Base-by-base conservation (phyloP, 495 filamentous ascomycete genomes). In the Aspergillus avenaceus region DNA sequence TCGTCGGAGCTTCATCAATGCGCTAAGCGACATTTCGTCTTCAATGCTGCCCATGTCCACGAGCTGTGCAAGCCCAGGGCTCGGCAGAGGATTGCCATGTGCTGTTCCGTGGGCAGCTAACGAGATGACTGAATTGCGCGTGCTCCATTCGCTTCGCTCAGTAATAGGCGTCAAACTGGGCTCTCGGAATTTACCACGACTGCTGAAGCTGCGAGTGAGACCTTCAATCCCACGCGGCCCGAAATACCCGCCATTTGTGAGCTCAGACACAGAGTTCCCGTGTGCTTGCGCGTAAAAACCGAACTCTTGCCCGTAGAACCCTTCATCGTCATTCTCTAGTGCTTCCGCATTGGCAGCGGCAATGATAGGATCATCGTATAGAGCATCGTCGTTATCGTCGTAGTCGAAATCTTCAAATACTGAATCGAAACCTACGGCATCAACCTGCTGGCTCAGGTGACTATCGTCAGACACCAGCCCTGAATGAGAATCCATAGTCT, bases 151-250 rank as follows among this genome's bases (percentile, higher is more conserved):
- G 56, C 88, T 95, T 3, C 92, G 82, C 67, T 98, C 93, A 0
- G 91, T 97, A 54, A 98, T 98, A 5, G 93, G 93, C 2, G 93
- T 98, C 24, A 98, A 72, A 58, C 90, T 95, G 2, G 95, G 93
- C 50, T 96, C 90, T 32, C 87, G 76, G 21, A 86, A 84, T 27
- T 84, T 84, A 27, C 84, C 79, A 3, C 86, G 79, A 29, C 84
- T 87, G 59, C 81, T 90, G 52, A 75, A 72, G 70, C 62, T 82
- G n/a, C 88, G 79, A 27, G 76, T 73, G 27, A 93, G 62, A n/a
- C 74, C 77, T 50, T 81, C 78, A 14, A 74, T 67, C 16, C 81
- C 84, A 16, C 81, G 77, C 9, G 83, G 78, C 6, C 90, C 91
- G 56, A 98, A 97, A 69, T 87, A 97, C n/a, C 95, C 93, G 5